Percentiles rank a stretch among this genome's conserved stretches.
phyloP scores from a whole-genome alignment of 495 filamentous ascomycete genomes.

The Neurospora sp. region DNA sequence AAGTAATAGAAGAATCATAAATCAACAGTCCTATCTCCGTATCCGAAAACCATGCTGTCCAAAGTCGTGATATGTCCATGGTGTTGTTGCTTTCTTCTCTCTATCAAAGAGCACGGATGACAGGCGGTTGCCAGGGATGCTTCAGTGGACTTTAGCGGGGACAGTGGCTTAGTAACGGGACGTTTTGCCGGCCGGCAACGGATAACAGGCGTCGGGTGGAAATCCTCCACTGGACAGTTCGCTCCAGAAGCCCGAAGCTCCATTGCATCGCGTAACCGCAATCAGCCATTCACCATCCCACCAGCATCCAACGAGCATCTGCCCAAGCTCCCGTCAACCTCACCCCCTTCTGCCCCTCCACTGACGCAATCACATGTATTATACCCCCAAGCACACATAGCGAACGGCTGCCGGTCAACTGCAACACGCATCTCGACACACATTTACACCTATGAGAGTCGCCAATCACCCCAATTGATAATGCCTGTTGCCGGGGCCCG shows the following conservation, averaged over 20 bases:
- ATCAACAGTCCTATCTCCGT: not conserved
- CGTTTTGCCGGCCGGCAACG: not conserved
- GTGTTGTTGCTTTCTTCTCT: not conserved
- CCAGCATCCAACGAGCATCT: not conserved
- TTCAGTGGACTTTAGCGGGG: not conserved
- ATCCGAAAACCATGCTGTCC: not conserved
- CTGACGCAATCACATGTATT: not conserved
- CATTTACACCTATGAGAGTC: conserved; percentile 7
- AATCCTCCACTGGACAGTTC: not conserved
- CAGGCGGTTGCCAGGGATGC: not conserved
- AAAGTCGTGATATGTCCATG: not conserved
- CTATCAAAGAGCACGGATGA: not conserved
- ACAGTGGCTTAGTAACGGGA: not conserved
- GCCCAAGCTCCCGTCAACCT: not conserved
- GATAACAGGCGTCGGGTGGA: not conserved
- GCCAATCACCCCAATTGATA: not conserved
- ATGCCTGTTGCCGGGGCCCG: conserved; percentile 24
- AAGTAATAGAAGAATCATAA: not conserved
- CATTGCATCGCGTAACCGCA: not conserved
- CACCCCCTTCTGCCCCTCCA: not conserved
- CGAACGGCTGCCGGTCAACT: not conserved
- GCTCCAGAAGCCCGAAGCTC: not conserved
- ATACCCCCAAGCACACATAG: not conserved
- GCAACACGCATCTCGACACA: conserved; percentile 1
- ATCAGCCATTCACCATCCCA: not conserved